A percentile compares a stretch with the other conserved stretches of the same genome.
These are phyloP conservation scores for Eucalyptus brandiana DNA, from an alignment of 345 rosid genomes.

Conservation along the genomic window DNA sequence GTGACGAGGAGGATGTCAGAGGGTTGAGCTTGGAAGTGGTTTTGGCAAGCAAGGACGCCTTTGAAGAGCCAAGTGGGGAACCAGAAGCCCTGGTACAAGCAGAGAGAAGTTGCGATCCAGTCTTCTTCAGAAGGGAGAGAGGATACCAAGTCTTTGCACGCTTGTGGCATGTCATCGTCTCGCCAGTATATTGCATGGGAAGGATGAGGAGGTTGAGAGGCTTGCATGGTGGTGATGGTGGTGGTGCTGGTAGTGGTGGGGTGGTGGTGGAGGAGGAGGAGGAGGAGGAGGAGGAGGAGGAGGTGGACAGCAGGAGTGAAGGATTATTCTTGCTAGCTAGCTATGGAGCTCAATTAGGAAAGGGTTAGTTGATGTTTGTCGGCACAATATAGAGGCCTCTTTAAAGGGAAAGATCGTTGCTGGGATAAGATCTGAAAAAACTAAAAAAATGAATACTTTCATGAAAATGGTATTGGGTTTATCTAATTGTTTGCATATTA, in stretches of 20 bases:
- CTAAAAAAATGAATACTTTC: neutral
- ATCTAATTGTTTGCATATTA: neutral
- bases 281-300: too few species aligned
- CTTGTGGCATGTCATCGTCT: neutral
- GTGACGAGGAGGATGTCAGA: neutral
- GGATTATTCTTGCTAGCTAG: neutral
- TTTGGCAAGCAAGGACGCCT: neutral
- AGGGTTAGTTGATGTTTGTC: neutral
- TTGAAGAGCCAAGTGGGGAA: neutral
- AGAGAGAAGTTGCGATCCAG: neutral
- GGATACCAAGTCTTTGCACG: neutral
- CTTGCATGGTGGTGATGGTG: neutral
- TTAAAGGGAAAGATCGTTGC: neutral
- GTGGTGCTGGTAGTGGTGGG: neutral
- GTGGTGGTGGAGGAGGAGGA: neutral
- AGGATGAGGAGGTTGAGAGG: neutral
- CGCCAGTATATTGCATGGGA: neutral
- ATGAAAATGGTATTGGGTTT: neutral
- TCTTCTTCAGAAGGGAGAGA: neutral
- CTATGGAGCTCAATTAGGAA: neutral
- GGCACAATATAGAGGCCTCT: neutral
- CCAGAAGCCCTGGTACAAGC: slow-evolving; percentile 1
- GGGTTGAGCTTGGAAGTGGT: neutral
- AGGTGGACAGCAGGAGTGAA: neutral
- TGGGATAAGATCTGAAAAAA: neutral